Evolutionary conservation across 2,329 filamentous ascomycete genomes (phyloP), one percentile per base, ranked within the genome.

Genomic region (Colletotrichum navitas): DNA sequence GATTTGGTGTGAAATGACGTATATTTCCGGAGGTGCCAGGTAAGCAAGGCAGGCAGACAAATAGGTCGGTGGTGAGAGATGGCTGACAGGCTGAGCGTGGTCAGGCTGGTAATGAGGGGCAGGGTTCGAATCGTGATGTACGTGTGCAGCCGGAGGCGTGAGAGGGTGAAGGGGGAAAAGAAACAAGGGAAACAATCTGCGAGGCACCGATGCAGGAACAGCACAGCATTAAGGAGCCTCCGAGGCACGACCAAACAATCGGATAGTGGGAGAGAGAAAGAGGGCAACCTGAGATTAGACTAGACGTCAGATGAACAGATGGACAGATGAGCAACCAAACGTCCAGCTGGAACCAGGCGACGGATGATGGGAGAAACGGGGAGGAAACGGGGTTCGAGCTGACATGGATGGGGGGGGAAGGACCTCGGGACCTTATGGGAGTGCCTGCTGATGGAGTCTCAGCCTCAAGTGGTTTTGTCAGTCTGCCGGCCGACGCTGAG

Each of bases 361-460:
- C 65, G 43, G 47, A 39, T 45, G 45, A 39, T n/a, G 47, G 65
- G 58, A 61, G 58, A n/a, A 49, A 67, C 58, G 56, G 58, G 26
- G 14, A 55, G 65, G 49, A 24, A 55, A 68, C 43, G 39, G 60
- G 34, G 66, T 39, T 59, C 32, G 55, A 45, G 47, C 34, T 66
- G 51, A 64, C 39, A 36, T 67, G 56, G 61, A 32, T 21, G 51
- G 52, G 45, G 29, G 49, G 64, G 64, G 64, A 69, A 65, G 66
- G 69, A 71, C 60, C 69, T 72, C 68, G 69, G 69, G 69, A 72
- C 69, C 69, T 72, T 64, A 60, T 68, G 69, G 45, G 65, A 72
- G 75, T 77, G 77, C 81, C 82, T 83, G 81, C 81, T 83, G 81
- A 83, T 82, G 77, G 78, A 63, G 77, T 79, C 80, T 82, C 80